phyloP scores from a whole-genome alignment of 345 rosid species.

The Citrus hindsii region DNA sequence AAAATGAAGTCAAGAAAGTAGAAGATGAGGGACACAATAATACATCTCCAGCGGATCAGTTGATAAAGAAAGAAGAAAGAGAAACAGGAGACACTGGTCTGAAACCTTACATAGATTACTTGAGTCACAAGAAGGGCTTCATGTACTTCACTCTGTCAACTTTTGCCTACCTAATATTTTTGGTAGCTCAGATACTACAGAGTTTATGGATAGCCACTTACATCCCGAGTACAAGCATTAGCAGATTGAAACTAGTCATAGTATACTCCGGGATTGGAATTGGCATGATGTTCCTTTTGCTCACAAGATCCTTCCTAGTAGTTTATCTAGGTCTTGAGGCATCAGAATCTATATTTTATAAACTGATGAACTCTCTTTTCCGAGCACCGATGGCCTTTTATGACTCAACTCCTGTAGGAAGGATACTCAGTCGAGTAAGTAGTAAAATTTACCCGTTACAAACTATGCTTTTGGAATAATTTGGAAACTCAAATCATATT shows the following conservation, averaged over 20 bases:
- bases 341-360: conserved; percentile 25
- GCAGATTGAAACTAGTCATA: conserved; percentile 19
- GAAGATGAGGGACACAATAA: neutral
- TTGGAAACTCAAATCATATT: neutral
- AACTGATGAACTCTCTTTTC: conserved; percentile 16
- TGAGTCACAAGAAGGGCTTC: conserved; percentile 33
- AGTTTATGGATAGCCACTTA: conserved; percentile 40
- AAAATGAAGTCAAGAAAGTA: neutral
- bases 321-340: conserved; percentile 25
- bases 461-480: too few species aligned
- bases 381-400: conserved; percentile 19
- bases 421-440: conserved; percentile 49
- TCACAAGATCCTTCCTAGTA: conserved; percentile 20
- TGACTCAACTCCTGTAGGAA: conserved; percentile 30
- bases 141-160: conserved; percentile 21
- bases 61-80: too few species aligned
- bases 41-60: conserved; percentile 29
- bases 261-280: conserved; percentile 28
- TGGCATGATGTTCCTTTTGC: conserved; percentile 19
- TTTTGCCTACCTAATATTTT: conserved; percentile 18
- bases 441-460: neutral
- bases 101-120: conserved; percentile 18
- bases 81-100: conserved; percentile 5
- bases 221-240: conserved; percentile 16
- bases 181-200: conserved; percentile 29